These are phyloP conservation scores for Daphne laureola DNA, from an alignment of 441 rosid genomes.

Conservation along the genomic window DNA sequence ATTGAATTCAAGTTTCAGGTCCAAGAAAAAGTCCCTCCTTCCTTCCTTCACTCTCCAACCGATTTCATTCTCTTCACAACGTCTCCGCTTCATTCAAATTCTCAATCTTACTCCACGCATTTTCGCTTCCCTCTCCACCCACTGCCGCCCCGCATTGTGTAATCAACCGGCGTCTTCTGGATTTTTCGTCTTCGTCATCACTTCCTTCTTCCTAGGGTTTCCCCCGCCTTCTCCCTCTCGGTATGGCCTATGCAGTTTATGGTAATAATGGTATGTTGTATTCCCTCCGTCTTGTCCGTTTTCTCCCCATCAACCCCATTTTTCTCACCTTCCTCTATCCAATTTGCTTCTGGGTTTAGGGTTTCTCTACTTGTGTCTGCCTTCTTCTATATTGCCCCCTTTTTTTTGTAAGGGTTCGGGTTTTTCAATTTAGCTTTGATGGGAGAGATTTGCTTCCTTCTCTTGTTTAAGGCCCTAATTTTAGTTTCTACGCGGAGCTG, in stretches of 20 bases:
- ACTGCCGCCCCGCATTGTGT: too few species aligned
- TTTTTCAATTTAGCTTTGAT: too few species aligned
- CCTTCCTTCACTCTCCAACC: not conserved
- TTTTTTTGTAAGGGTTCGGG: too few species aligned
- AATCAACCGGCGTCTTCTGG: slow-evolving; percentile 8
- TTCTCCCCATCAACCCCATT: slow-evolving; percentile 1
- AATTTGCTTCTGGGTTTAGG: slow-evolving; percentile 6
- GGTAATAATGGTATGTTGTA: slow-evolving; percentile 39
- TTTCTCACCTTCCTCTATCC: slow-evolving; percentile 8
- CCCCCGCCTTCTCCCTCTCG: slow-evolving; percentile 11
- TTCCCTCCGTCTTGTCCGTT: not conserved
- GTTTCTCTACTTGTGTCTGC: not conserved
- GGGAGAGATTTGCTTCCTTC: too few species aligned
- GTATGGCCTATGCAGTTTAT: slow-evolving; percentile 39
- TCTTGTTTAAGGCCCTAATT: too few species aligned
- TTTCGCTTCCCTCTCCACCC: too few species aligned
- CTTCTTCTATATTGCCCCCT: too few species aligned
- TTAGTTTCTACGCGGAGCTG: too few species aligned
- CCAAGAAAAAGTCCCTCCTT: not conserved
- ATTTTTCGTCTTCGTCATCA: not conserved
- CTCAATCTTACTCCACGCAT: too few species aligned
- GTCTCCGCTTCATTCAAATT: too few species aligned
- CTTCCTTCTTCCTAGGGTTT: slow-evolving; percentile 15
- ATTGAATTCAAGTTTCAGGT: not conserved
- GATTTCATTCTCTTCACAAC: not conserved